Percentiles rank a stretch among this genome's conserved stretches.
Evolutionary conservation across 805 yeast species (phyloP).

Genomic region (Myxozyma mucilagina): DNA sequence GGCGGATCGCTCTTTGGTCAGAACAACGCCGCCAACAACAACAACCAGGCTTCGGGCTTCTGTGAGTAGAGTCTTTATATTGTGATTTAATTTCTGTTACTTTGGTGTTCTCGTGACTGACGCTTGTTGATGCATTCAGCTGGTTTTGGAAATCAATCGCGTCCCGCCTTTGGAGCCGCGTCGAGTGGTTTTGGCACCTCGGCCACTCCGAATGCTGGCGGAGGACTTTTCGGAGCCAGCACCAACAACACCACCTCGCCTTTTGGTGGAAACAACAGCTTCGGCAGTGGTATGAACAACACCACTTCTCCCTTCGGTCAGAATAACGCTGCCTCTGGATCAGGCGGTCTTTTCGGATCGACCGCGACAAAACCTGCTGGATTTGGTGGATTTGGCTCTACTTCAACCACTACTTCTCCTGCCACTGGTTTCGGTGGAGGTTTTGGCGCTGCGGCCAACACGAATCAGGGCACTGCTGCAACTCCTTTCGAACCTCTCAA

Average conservation of each 20-base stretch:
- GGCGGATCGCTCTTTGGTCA: constrained; percentile 45
- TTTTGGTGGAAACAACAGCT: constrained; percentile 25
- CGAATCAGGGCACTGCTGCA: constrained; percentile 32
- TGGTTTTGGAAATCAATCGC: constrained; percentile 25
- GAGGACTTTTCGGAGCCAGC: constrained; percentile 24
- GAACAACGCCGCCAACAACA: constrained; percentile 36
- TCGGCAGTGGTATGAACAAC: constrained; percentile 28
- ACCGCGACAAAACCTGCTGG: constrained; percentile 25
- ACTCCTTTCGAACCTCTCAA: constrained; percentile 33
- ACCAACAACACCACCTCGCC: constrained; percentile 17
- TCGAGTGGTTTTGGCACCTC: constrained; percentile 27
- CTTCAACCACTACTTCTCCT: constrained; percentile 17
- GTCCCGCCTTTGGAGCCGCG: constrained; percentile 27
- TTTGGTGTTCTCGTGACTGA: neutral
- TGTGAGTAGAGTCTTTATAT: constrained; percentile 5
- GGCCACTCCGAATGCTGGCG: constrained; percentile 17
- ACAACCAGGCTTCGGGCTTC: constrained; percentile 32
- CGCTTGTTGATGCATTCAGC: constrained; percentile 12
- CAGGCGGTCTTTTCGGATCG: constrained; percentile 25
- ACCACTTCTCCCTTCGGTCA: constrained; percentile 31
- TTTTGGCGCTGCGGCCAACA: constrained; percentile 10
- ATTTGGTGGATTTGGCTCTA: constrained; percentile 35
- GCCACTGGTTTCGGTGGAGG: constrained; percentile 27
- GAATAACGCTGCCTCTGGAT: constrained; percentile 17
- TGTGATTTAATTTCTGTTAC: too few species aligned